These are phyloP conservation scores for Phytomonas sp. DNA, from an alignment of 208 protist species.

Conservation along the genomic window DNA sequence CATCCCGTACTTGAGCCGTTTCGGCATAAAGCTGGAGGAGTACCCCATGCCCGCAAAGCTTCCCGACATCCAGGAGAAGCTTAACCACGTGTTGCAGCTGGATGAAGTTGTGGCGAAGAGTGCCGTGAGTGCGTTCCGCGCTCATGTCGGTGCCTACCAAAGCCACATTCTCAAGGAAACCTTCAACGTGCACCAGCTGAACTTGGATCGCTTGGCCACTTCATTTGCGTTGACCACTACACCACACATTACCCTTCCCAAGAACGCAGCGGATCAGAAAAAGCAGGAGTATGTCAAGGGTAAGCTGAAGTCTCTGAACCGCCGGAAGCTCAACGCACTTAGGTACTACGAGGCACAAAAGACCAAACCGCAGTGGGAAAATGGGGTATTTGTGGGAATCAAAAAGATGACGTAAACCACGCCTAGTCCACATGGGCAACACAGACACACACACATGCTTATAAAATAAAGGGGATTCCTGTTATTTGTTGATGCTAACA, in stretches of 20 bases:
- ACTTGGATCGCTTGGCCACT: conserved; percentile 87
- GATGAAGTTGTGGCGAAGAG: conserved; percentile 84
- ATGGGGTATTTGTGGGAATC: conserved; percentile 69
- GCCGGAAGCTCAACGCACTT: conserved; percentile 42
- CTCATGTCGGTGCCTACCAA: conserved; percentile 90
- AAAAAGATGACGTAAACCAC: conserved; percentile 3
- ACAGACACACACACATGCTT: background rate
- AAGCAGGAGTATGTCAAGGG: conserved; percentile 84
- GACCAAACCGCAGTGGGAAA: conserved; percentile 74
- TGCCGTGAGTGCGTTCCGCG: conserved; percentile 86
- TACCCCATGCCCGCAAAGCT: conserved; percentile 64
- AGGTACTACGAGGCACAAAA: conserved; percentile 77
- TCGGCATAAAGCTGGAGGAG: conserved; percentile 70
- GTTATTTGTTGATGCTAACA: background rate
- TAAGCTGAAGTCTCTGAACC: conserved; percentile 82
- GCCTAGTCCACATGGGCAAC: background rate
- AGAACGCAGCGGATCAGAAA: conserved; percentile 44
- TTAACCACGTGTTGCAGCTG: conserved; percentile 84
- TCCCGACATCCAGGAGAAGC: conserved; percentile 71
- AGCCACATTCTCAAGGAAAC: conserved; percentile 91
- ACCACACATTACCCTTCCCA: conserved; percentile 74
- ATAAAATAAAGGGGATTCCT: background rate
- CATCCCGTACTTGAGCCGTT: conserved; percentile 76
- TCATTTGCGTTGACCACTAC: conserved; percentile 89
- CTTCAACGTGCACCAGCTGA: conserved; percentile 88